Evolutionary conservation across 2,329 filamentous ascomycete species (phyloP), one percentile per base, ranked within the genome.

Genomic region (Fusarium nodosum): DNA sequence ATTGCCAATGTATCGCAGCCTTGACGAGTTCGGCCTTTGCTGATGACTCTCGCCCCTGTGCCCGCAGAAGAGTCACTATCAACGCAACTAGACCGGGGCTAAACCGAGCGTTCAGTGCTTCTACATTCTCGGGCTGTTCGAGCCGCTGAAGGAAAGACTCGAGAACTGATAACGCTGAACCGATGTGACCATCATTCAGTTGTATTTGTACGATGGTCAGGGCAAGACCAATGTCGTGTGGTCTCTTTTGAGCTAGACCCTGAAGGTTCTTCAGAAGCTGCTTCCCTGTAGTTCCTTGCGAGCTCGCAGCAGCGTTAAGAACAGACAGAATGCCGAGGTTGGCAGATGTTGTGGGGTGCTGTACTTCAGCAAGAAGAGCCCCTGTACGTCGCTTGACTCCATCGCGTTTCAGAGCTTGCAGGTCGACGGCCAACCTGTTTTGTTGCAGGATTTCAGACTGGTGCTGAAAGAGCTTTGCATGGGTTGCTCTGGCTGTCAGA

Each of bases 71-170:
- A 3, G 92, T 90, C 12, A 97, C 90, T 5, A 92, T 84, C 3
- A 95, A 84, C 1, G 93, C 93, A 30, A 98, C 87, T 2, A 99
- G 84, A 4, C 95, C 95, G 0, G 96, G 95, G 28, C 93, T 90
- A 78, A 91, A 96, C 13, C 94, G 90, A 28, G 91, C 87, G 72
- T 94, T 89, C 59, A 88, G 84, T 60, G 90, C 85, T 18, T 86
- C 83, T 4, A 85, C 76, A 1, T 83, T 81, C 8, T 78, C 84
- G 5, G 87, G 88, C 48, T 87, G 80, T 73, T 95, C 92, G 2
- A 97, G 84, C 12, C 87, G 87, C 66, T 86, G 86, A 57, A 97
- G 86, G 76, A 96, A 94, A 2, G 86, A 82, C 76, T 97, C 91
- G 3, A 97, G 83, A 8, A 93, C 83, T n/a, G 85, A 83, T 36